A percentile compares a stretch with the other conserved stretches of the same genome.
Evolutionary conservation across 441 rosid genomes (phyloP).

Genomic region (Erodium trifolium): DNA sequence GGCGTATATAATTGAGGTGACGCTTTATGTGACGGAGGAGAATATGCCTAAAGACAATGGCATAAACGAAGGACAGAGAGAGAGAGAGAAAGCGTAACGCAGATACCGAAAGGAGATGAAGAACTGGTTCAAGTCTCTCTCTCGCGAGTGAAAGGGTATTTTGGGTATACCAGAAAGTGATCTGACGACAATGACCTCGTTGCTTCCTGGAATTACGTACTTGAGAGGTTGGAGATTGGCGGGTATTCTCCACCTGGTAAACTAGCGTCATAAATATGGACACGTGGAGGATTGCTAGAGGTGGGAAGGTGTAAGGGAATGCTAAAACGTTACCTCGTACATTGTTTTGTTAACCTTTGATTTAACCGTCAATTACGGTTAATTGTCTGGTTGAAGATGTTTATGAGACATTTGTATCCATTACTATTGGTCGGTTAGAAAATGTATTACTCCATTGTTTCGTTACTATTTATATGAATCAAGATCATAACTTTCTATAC

Average conservation of each 20-base stretch:
- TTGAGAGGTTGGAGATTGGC: no score
- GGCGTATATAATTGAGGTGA: neutral
- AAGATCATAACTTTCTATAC: no score
- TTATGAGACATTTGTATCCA: no score
- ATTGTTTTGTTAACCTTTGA: neutral
- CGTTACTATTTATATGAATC: no score
- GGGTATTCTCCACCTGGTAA: constrained; percentile 19
- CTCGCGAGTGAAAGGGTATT: constrained; percentile 19
- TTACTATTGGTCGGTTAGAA: no score
- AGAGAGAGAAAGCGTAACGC: neutral
- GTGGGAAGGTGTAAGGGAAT: neutral
- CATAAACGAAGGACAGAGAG: neutral
- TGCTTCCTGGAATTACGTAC: no score
- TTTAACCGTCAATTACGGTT: neutral
- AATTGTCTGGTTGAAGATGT: neutral
- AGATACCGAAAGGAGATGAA: neutral
- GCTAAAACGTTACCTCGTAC: no score
- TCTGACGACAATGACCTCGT: constrained; percentile 19
- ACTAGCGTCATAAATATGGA: neutral
- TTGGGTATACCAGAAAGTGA: constrained; percentile 11
- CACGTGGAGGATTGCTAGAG: neutral
- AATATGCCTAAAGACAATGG: neutral
- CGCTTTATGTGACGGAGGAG: no score
- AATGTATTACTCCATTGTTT: no score
- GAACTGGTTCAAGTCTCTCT: neutral